Evolutionary conservation across 371 early-diverging fungal species (phyloP).

Genomic region (Lichtheimia hyalospora): DNA sequence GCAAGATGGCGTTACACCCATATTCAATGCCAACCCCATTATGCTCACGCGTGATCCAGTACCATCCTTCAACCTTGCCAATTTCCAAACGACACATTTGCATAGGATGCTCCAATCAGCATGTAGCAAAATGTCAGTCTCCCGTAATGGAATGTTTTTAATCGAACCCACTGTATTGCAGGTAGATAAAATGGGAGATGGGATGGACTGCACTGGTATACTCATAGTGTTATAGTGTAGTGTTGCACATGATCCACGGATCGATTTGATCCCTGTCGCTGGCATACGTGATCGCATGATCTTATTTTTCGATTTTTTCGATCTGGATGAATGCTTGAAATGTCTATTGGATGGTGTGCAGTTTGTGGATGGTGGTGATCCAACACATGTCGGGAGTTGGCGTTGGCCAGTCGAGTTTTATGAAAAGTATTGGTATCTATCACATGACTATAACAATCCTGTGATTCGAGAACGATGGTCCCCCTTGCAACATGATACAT

Average conservation of each 20-base stretch:
- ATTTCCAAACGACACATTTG: conserved; percentile 40
- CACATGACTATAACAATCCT: conserved; percentile 34
- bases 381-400: conserved; percentile 55
- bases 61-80: conserved; percentile 32
- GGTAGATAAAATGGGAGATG: conserved; percentile 18
- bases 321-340: conserved; percentile 56
- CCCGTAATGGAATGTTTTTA: conserved; percentile 18
- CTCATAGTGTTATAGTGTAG: conserved; percentile 23
- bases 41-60: conserved; percentile 18
- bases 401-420: conserved; percentile 54
- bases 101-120: conserved; percentile 36
- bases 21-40: conserved; percentile 13
- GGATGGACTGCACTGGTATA: too few species aligned
- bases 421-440: conserved; percentile 51
- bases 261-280: conserved; percentile 57
- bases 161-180: conserved; percentile 40
- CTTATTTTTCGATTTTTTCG: conserved; percentile 49
- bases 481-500: neutral
- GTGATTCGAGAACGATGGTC: conserved; percentile 30
- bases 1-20: conserved; percentile 1
- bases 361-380: conserved; percentile 53
- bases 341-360: conserved; percentile 41
- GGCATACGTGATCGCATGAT: conserved; percentile 63
- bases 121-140: conserved; percentile 13
- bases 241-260: conserved; percentile 59